Percentiles rank a stretch among this genome's conserved stretches.
phyloP scores from a whole-genome alignment of 352 stramenopile genomes.

The Phytophthora vignae region DNA sequence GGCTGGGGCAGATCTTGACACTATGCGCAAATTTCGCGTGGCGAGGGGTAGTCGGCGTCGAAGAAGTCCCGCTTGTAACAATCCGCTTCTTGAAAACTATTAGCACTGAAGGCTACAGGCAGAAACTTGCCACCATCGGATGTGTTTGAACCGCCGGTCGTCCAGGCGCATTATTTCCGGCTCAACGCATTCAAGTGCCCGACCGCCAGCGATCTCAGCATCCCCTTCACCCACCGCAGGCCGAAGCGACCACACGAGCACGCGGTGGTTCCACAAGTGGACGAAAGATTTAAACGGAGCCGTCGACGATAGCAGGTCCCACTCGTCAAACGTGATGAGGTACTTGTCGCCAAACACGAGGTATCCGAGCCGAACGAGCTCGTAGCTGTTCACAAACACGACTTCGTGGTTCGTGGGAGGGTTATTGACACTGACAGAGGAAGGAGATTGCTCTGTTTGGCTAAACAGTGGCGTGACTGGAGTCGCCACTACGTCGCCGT shows the following conservation, averaged over 20 bases:
- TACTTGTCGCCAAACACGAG: constrained; percentile 31
- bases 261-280: constrained; percentile 27
- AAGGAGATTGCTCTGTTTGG: neutral
- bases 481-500: neutral
- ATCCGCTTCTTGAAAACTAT: neutral
- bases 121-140: constrained; percentile 24
- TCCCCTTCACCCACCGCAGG: neutral
- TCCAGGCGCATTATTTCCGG: constrained; percentile 23
- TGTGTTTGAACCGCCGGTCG: constrained; percentile 4
- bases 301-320: constrained; percentile 13
- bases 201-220: neutral
- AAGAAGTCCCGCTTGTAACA: neutral
- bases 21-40: too few relatives aligned
- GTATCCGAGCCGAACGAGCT: constrained; percentile 32
- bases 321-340: constrained; percentile 23
- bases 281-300: constrained; percentile 6
- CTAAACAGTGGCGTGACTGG: neutral
- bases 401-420: neutral
- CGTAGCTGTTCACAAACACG: constrained; percentile 25
- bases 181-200: constrained; percentile 2
- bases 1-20: too few relatives aligned
- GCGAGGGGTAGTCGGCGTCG: too few relatives aligned
- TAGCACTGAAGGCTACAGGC: constrained; percentile 1
- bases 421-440: neutral
- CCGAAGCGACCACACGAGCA: constrained; percentile 18